Conservation (phyloP, 2,329 filamentous ascomycete species). For the Fusarium mundagurra region DNA sequence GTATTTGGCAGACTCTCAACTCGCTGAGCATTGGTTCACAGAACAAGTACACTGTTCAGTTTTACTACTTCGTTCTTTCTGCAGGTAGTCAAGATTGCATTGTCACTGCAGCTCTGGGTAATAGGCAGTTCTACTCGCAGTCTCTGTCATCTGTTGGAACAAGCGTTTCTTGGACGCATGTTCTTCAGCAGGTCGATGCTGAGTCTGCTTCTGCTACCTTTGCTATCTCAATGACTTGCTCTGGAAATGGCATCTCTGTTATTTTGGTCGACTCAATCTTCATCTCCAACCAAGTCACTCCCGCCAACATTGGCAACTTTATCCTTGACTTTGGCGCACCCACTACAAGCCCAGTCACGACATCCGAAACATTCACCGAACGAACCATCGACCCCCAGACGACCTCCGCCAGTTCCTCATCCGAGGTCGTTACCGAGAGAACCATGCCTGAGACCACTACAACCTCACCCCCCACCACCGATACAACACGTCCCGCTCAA, state of each 20-base stretch:
- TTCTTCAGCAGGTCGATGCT: neutral
- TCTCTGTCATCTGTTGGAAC: neutral
- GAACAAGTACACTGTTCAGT: conserved; percentile 6
- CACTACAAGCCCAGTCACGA: neutral
- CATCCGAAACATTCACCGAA: neutral
- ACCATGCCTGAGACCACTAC: neutral
- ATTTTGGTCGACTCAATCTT: conserved; percentile 16
- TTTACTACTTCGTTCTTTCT: neutral
- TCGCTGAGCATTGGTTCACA: neutral
- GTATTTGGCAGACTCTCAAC: neutral
- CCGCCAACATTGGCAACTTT: conserved; percentile 4
- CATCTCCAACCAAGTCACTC: conserved; percentile 24
- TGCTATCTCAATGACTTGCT: neutral
- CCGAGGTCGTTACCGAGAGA: accelerated
- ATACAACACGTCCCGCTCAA: neutral
- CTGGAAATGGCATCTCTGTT: neutral
- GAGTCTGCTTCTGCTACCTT: neutral
- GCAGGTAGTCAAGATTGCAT: neutral
- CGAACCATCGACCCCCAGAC: accelerated
- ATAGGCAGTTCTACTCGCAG: neutral
- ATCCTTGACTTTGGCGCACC: conserved; percentile 1
- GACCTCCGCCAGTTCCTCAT: accelerated
- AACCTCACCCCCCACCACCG: neutral
- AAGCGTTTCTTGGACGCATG: neutral
- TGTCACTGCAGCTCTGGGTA: neutral